Base-by-base conservation (phyloP, 2,329 filamentous ascomycete species). In the Fusarium irregulare region DNA sequence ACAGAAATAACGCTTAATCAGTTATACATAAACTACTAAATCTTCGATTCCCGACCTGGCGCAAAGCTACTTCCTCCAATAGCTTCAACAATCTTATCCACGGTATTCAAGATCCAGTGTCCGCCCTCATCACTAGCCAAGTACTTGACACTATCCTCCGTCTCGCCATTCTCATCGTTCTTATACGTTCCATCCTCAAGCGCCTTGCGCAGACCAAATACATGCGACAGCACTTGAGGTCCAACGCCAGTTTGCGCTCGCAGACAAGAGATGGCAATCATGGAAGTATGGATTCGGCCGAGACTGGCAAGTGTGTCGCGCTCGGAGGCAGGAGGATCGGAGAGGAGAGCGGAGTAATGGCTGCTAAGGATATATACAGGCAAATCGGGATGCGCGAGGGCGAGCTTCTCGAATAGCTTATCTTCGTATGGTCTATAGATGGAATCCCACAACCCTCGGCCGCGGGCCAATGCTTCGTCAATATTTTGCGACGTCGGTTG, bases 161-260 rank as follows among this genome's bases (percentile, higher is more conserved):
- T 80, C 63, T 78, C 77, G 1, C 72, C 75, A 44, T 78, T 75
- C 25, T 70, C 73, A 34, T 80, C 80, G 12, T 66, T 71, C 70
- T 72, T 73, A 80, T 85, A 85, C 21, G 82, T 83, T 2, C 90
- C 92, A 78, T 93, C 90, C 68, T 92, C 88, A 54, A 91, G 84
- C 1, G 89, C 92, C 82, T 96, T 96, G 62, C 91, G 81, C 79
- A 97, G 77, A 0, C 93, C 93, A 81, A 94, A 95, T 0, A 96
- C 85, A 79, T 97, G 93, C 71, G 90, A 93, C 20, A 92, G 81
- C 14, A 97, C 92, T 83, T 96, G 93, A 2, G 93, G 93, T 0
- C 89, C 93, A 0, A 96, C 93, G 1, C 93, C 93, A 12, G 91
- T 92, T 83, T 96, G 93, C 46, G 93, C 87, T 6, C 93, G 82